A percentile compares a stretch with the other conserved stretches of the same genome.
These are phyloP conservation scores for Yamadazyma dushanensis DNA, from an alignment of 1,139 yeast genomes.

Conservation along the genomic window DNA sequence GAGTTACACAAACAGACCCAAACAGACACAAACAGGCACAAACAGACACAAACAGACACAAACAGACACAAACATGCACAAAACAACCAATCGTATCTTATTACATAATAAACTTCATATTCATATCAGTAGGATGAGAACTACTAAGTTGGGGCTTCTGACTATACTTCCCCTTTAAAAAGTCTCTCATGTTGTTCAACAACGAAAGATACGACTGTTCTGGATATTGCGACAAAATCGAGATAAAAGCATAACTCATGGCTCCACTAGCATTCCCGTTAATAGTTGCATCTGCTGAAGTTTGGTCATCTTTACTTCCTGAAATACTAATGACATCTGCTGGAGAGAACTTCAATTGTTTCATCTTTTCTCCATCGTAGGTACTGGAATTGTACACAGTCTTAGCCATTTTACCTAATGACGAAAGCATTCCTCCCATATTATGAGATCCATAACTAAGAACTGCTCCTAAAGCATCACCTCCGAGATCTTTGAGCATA, in stretches of 20 bases:
- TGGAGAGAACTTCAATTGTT: constrained; percentile 68
- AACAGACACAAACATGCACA: no score
- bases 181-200: constrained; percentile 75
- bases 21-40: background rate
- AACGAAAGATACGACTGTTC: constrained; percentile 76
- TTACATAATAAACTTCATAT: constrained; percentile 52
- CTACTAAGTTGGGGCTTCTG: constrained; percentile 89
- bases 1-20: no score
- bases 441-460: constrained; percentile 75
- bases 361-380: constrained; percentile 31
- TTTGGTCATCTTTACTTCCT: constrained; percentile 88
- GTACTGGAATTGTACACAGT: constrained; percentile 30
- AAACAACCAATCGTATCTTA: background rate
- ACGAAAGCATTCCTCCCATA: constrained; percentile 48
- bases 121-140: constrained; percentile 83
- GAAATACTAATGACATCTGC: constrained; percentile 87
- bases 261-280: constrained; percentile 87
- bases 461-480: constrained; percentile 70
- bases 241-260: constrained; percentile 87
- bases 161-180: constrained; percentile 66
- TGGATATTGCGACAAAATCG: constrained; percentile 65
- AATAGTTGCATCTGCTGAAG: constrained; percentile 79
- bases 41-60: background rate
- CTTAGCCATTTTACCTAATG: constrained; percentile 50
- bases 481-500: constrained; percentile 80